phyloP scores from a whole-genome alignment of 176 grass and related monocot genomes.

The Aegilops umbellulata region DNA sequence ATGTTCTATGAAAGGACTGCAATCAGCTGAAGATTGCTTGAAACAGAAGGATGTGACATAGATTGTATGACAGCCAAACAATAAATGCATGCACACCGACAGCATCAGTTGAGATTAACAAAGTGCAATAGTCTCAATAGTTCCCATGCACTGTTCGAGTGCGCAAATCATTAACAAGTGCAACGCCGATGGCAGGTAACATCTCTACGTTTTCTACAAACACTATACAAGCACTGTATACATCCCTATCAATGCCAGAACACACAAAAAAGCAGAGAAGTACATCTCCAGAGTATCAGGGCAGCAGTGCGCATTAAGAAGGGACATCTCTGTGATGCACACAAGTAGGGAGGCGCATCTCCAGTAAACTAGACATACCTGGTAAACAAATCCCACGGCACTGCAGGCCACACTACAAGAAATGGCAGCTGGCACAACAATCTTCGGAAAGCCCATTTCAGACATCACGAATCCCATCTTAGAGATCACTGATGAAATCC shows the following conservation, averaged over 20 bases:
- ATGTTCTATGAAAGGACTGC: background rate
- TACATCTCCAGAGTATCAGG: constrained; percentile 10
- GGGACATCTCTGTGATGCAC: background rate
- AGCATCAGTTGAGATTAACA: background rate
- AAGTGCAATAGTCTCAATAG: background rate
- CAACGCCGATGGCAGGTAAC: background rate
- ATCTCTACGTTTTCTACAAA: background rate
- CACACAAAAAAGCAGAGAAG: background rate
- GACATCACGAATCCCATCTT: constrained; percentile 97
- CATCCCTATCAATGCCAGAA: background rate
- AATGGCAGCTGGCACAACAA: constrained; percentile 86
- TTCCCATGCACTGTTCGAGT: background rate
- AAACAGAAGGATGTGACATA: background rate
- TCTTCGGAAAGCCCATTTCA: constrained; percentile 77
- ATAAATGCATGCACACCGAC: background rate
- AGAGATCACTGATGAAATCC: constrained; percentile 97
- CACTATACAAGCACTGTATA: background rate
- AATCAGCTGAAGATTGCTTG: background rate
- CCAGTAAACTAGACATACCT: constrained; percentile 52
- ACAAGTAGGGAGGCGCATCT: background rate
- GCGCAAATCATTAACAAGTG: background rate
- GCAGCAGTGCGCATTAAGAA: background rate
- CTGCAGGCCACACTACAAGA: constrained; percentile 80
- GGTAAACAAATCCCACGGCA: constrained; percentile 92
- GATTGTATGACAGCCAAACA: background rate